phyloP scores from a whole-genome alignment of 129 eudicot species.

The Chrysanthemum seticuspe region DNA sequence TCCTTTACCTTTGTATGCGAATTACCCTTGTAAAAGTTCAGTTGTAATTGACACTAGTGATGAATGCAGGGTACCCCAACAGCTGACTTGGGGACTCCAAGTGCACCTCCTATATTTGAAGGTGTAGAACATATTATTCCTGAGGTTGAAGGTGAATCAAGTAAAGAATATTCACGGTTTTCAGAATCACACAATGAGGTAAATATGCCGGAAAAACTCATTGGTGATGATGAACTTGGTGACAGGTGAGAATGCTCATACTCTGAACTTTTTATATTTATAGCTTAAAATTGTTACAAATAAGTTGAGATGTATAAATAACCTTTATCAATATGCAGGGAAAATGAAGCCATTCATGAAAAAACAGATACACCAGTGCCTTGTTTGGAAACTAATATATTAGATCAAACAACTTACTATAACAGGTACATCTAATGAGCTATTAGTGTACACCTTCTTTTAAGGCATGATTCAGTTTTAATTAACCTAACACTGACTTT shows the following conservation, averaged over 20 bases:
- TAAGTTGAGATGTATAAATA: background rate
- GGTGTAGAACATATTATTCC: conserved; percentile 24
- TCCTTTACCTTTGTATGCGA: background rate
- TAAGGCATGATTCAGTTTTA: conserved; percentile 1
- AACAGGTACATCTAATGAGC: conserved; percentile 27
- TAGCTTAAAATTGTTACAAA: background rate
- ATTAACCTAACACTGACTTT: conserved; percentile 9
- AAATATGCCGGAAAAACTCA: conserved; percentile 35
- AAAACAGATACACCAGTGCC: conserved; percentile 35
- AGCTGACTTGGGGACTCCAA: conserved; percentile 79
- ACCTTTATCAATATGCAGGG: conserved; percentile 41
- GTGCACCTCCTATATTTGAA: conserved; percentile 87
- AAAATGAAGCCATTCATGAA: conserved; percentile 30
- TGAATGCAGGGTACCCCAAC: conserved; percentile 63
- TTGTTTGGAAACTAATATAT: conserved; percentile 34
- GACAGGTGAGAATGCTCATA: conserved; percentile 42
- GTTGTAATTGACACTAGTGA: background rate
- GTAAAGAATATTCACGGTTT: conserved; percentile 39
- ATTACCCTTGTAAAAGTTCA: background rate
- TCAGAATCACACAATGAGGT: conserved; percentile 30
- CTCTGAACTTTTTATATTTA: background rate
- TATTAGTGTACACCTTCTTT: background rate
- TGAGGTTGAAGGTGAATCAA: conserved; percentile 40
- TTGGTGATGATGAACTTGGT: conserved; percentile 31
- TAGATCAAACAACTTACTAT: conserved; percentile 45